phyloP scores from a whole-genome alignment of 306 rosid species.

The Vachellia collinsii region DNA sequence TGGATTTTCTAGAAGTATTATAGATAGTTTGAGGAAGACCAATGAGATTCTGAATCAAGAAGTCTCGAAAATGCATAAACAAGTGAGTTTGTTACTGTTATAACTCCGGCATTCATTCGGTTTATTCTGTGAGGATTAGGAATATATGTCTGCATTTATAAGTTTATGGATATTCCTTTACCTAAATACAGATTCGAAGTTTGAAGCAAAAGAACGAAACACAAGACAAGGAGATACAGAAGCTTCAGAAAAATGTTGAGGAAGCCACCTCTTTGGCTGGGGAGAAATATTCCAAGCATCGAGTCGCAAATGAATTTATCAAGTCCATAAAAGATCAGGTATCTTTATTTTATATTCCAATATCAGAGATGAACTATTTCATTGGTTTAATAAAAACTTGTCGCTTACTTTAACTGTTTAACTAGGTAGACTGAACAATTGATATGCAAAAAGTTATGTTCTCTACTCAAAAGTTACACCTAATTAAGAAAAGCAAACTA shows the following conservation, averaged over 20 bases:
- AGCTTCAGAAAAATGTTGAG: slow-evolving; percentile 52
- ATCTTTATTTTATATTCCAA: slow-evolving; percentile 29
- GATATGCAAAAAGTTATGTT: too few species aligned
- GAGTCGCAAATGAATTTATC: slow-evolving; percentile 54
- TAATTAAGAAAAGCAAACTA: neutral
- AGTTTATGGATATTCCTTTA: slow-evolving; percentile 37
- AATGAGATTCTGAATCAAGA: slow-evolving; percentile 72
- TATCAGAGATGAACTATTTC: slow-evolving; percentile 9
- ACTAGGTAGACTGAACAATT: too few species aligned
- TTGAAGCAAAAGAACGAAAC: slow-evolving; percentile 60
- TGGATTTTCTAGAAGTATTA: slow-evolving; percentile 77
- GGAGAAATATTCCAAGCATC: slow-evolving; percentile 64
- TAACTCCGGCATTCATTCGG: slow-evolving; percentile 15
- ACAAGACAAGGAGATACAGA: slow-evolving; percentile 67
- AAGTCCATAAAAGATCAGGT: slow-evolving; percentile 77
- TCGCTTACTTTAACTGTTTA: too few species aligned
- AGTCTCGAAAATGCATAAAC: slow-evolving; percentile 65
- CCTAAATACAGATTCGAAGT: slow-evolving; percentile 54
- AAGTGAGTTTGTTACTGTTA: slow-evolving; percentile 51
- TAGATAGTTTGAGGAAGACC: slow-evolving; percentile 76
- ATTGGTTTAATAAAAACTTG: slow-evolving; percentile 6
- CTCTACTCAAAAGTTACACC: neutral
- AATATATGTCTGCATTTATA: slow-evolving; percentile 17
- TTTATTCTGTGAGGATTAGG: slow-evolving; percentile 18
- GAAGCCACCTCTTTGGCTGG: slow-evolving; percentile 54